These are phyloP conservation scores for Arctostaphylos glauca DNA, from an alignment of 148 eudicot genomes.

Conservation along the genomic window DNA sequence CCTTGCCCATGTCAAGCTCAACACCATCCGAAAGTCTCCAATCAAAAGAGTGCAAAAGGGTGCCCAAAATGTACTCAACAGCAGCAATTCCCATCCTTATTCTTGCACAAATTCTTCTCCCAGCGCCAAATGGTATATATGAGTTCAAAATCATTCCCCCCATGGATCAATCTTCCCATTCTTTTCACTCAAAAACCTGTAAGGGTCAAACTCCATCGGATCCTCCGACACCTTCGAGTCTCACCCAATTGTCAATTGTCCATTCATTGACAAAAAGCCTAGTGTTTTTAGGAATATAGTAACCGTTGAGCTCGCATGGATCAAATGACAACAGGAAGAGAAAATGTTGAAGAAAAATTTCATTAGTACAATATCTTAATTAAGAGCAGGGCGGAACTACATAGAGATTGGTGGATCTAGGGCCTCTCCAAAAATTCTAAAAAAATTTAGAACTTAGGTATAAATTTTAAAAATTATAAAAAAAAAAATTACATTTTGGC, in stretches of 20 bases:
- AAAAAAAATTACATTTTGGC: no score
- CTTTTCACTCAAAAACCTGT: conserved; percentile 21
- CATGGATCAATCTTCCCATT: conserved; percentile 24
- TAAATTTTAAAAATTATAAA: no score
- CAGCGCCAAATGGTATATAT: conserved; percentile 37
- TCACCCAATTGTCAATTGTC: conserved; percentile 31
- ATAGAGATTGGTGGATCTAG: no score
- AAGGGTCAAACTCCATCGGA: conserved; percentile 27
- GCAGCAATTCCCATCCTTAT: conserved; percentile 13
- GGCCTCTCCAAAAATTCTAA: no score
- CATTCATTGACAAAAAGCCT: conserved; percentile 27
- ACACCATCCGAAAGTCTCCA: background rate
- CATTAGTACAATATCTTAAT: no score
- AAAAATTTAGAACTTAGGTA: no score
- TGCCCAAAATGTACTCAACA: conserved; percentile 12
- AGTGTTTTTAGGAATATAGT: conserved; percentile 32
- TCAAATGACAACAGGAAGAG: no score
- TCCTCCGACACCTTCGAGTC: conserved; percentile 30
- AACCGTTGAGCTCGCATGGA: conserved; percentile 24
- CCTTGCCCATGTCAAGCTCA: conserved; percentile 1
- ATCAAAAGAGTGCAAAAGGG: conserved; percentile 9
- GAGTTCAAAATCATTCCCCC: conserved; percentile 31
- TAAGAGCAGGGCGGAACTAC: no score
- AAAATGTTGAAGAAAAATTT: no score
- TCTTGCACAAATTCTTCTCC: conserved; percentile 36